Evolutionary conservation across 2,329 filamentous ascomycete genomes (phyloP).

Genomic region (Fusarium sp.): DNA sequence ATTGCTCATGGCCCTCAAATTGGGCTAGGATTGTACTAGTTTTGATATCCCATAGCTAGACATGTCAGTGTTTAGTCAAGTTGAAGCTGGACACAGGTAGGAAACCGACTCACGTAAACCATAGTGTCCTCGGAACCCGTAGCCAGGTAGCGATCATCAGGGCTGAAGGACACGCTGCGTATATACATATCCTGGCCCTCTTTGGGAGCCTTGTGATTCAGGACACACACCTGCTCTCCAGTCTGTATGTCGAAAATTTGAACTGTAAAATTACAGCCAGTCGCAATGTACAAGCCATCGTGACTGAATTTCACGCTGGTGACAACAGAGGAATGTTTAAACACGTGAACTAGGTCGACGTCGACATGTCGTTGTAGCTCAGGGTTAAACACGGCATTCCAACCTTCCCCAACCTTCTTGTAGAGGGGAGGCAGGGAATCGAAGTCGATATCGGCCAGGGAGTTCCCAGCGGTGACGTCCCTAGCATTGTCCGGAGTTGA

Average conservation of each 20-base stretch:
- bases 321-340: not conserved
- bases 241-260: not conserved
- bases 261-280: not conserved
- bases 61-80: not conserved
- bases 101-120: not conserved
- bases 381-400: not conserved
- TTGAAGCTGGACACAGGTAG: not conserved
- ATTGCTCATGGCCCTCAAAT: fast-evolving
- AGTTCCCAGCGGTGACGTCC: not conserved
- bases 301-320: not conserved
- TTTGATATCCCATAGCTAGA: not conserved
- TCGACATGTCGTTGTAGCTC: not conserved
- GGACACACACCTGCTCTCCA: not conserved
- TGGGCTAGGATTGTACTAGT: not conserved
- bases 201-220: not conserved
- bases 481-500: fast-evolving
- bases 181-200: not conserved
- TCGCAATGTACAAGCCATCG: not conserved
- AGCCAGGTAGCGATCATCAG: not conserved
- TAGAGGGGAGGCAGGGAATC: not conserved
- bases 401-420: not conserved
- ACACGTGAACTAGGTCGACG: not conserved
- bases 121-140: fast-evolving
- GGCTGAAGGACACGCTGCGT: not conserved
- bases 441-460: not conserved